Conservation (phyloP, 257 asterid species). For the Petunia secreta region DNA sequence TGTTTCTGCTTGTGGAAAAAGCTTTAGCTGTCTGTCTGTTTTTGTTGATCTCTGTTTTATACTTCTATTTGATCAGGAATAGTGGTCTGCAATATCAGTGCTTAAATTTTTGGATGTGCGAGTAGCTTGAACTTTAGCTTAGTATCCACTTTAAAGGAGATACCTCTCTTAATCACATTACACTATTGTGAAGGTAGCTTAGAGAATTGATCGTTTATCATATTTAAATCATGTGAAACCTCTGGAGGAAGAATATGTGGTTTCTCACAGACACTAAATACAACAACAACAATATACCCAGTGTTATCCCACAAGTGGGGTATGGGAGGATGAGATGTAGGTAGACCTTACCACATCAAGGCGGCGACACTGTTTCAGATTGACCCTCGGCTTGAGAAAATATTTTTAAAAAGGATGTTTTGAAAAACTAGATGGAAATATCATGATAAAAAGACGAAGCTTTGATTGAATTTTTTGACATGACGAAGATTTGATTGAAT, state of each 20-base stretch:
- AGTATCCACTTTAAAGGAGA: not conserved
- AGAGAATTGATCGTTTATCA: not conserved
- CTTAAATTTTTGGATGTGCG: not conserved
- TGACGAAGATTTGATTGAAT: too few species aligned
- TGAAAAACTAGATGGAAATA: too few species aligned
- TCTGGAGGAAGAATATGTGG: conserved; percentile 6
- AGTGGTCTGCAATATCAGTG: not conserved
- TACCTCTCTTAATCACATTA: not conserved
- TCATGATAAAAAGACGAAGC: too few species aligned
- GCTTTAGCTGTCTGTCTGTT: not conserved
- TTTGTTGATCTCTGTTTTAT: not conserved
- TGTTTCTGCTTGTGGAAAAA: not conserved
- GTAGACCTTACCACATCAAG: too few species aligned
- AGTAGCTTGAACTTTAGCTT: conserved; percentile 2
- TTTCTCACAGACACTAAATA: conserved; percentile 1
- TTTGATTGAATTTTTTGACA: too few species aligned
- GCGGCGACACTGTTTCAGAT: too few species aligned
- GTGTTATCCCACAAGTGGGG: too few species aligned
- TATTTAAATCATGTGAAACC: conserved; percentile 5
- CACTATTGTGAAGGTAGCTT: not conserved
- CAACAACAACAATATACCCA: not conserved
- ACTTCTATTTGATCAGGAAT: not conserved
- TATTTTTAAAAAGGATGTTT: too few species aligned
- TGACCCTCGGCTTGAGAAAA: too few species aligned
- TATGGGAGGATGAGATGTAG: too few species aligned